A percentile compares a stretch with the other conserved stretches of the same genome.
These are phyloP conservation scores for Chrysosporium keratinophilum DNA, from an alignment of 2,329 filamentous ascomycete species.

Conservation along the genomic window DNA sequence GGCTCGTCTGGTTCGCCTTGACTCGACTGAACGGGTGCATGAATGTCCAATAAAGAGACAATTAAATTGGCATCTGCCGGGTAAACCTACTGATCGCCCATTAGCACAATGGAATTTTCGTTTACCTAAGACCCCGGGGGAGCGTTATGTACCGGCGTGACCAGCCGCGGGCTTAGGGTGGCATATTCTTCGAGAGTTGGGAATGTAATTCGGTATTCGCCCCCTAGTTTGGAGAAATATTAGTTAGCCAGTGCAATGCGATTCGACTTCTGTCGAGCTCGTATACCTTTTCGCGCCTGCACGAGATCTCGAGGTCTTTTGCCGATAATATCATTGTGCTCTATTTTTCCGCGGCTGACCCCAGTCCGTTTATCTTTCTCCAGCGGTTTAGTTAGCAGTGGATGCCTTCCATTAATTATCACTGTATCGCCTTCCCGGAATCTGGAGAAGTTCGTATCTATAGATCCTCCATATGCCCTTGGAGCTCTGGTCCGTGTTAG, in stretches of 20 bases:
- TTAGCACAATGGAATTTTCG: constrained; percentile 7
- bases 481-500: constrained; percentile 7
- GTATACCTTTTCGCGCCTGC: constrained; percentile 41
- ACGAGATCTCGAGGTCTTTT: constrained; percentile 50
- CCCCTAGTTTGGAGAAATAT: constrained; percentile 24
- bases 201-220: constrained; percentile 48
- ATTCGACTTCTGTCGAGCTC: not conserved
- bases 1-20: constrained; percentile 30
- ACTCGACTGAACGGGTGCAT: constrained; percentile 41
- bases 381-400: constrained; percentile 36
- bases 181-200: constrained; percentile 67
- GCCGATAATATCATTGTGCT: constrained; percentile 53
- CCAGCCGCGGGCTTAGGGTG: constrained; percentile 53
- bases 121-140: not conserved
- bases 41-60: constrained; percentile 64
- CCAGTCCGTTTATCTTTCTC: constrained; percentile 29
- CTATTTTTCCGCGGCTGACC: constrained; percentile 29
- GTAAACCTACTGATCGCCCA: constrained; percentile 49
- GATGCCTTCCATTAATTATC: constrained; percentile 30
- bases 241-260: not conserved
- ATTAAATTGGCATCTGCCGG: constrained; percentile 65
- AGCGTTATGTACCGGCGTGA: constrained; percentile 54
- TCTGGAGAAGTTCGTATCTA: constrained; percentile 31
- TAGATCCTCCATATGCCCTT: constrained; percentile 19
- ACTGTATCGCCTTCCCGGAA: constrained; percentile 38